phyloP scores from a whole-genome alignment of 1,139 yeast species.

The Kodamaea fungicola region DNA sequence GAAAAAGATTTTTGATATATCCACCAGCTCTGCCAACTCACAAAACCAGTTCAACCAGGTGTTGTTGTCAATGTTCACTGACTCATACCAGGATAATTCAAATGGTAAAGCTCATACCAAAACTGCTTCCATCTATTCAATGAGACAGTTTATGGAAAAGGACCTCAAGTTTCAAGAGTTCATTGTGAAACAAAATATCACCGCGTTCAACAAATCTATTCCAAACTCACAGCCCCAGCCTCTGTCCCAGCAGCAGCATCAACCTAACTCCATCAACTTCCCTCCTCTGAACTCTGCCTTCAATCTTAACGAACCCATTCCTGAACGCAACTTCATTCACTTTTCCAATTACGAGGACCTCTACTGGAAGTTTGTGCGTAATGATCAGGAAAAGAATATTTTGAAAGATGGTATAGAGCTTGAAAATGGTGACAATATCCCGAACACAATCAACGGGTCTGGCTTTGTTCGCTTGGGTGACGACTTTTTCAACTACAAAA shows the following conservation, averaged over 20 bases:
- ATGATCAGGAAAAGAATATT: slow-evolving; percentile 11
- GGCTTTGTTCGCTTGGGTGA: slow-evolving; percentile 26
- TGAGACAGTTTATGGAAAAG: slow-evolving; percentile 52
- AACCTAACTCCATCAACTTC: neutral
- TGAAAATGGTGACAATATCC: slow-evolving; percentile 27
- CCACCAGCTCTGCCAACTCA: slow-evolving; percentile 23
- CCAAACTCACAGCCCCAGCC: neutral
- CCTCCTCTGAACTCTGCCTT: slow-evolving; percentile 10
- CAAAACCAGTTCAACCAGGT: slow-evolving; percentile 26
- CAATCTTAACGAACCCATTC: slow-evolving; percentile 13
- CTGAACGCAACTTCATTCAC: slow-evolving; percentile 20
- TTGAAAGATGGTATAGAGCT: slow-evolving; percentile 27
- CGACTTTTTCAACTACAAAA: slow-evolving; percentile 22
- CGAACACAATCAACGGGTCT: slow-evolving; percentile 22
- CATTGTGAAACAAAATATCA: slow-evolving; percentile 20
- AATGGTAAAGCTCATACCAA: slow-evolving; percentile 24
- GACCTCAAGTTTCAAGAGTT: slow-evolving; percentile 41
- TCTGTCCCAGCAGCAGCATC: neutral
- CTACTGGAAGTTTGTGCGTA: slow-evolving; percentile 44
- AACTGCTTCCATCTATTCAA: slow-evolving; percentile 42
- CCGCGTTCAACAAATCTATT: slow-evolving; percentile 13
- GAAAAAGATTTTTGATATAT: slow-evolving; percentile 16
- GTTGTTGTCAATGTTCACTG: slow-evolving; percentile 16
- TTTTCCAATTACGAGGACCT: slow-evolving; percentile 37
- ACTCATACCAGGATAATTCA: slow-evolving; percentile 26